Base-by-base conservation (phyloP, 306 rosid species). In the Alnus rubra region DNA sequence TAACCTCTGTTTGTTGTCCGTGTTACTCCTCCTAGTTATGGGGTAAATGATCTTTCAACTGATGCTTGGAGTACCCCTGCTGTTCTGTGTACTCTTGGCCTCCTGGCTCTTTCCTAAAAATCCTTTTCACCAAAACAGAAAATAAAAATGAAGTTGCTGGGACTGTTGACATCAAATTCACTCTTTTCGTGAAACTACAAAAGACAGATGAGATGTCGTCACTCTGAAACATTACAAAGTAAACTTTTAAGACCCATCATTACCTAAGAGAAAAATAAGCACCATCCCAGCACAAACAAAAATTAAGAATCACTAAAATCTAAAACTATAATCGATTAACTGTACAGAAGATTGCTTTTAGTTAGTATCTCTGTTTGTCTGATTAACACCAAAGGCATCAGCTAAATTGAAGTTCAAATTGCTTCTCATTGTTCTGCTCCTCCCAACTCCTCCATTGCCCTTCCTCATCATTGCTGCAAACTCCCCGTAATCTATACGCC, bases 391-490 rank as follows among this genome's bases (percentile, higher is more conserved):
- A 58, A 91, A 91, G 62, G 97, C 97, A 11, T 92, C 93, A 12
- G 92, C 97, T 82, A 94, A 68, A 72, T 79, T 92, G 74, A 91
- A 92, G 88, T 87, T 89, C 87, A 92, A 76, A 84, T 87, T 92
- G 81, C 76, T 86, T 84, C 88, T 84, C 89, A 86, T 76, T 69
- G 92, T 89, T 85, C 97, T 87, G 86, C 78, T 87, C 78, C 91
- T 81, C 65, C 95, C 94, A 2, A 81, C 10, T 37, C 75, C 88
- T 55, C 80, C 89, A 54, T 92, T 97, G 2, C 88, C 95, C 83
- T 77, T 79, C 74, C 83, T 90, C 98, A 94, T 94, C 98, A 94
- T 94, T 19, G 98, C 91, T 23, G 84, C 88, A 86, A 94, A 94
- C 80, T 94, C 98, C 16, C 73, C 89, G 59, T 88, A 94, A 87